Evolutionary conservation across 2,329 filamentous ascomycete species (phyloP).

Genomic region (Aspergillus sp.): DNA sequence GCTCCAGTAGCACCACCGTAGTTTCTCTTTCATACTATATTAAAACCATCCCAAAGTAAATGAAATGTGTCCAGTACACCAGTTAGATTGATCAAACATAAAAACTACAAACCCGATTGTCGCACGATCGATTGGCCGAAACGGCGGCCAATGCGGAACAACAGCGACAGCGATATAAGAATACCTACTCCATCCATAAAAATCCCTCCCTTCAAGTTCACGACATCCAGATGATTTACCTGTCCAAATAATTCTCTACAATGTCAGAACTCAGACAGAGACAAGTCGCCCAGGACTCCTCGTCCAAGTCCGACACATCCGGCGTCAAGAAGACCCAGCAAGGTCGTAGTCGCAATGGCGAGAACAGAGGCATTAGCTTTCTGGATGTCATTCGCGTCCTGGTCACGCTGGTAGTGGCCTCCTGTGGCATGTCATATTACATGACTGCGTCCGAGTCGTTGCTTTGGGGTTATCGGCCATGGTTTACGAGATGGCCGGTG

Average conservation of each 20-base stretch:
- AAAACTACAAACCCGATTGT: too few relatives aligned
- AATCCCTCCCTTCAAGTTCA: too few relatives aligned
- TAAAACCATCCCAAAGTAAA: too few relatives aligned
- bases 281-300: slow-evolving; percentile 8
- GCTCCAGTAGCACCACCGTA: too few relatives aligned
- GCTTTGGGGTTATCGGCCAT: slow-evolving; percentile 64
- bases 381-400: slow-evolving; percentile 67
- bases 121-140: too few relatives aligned
- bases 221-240: too few relatives aligned
- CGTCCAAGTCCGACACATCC: slow-evolving; percentile 3
- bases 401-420: slow-evolving; percentile 61
- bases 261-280: slow-evolving; percentile 30
- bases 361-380: slow-evolving; percentile 32
- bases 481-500: slow-evolving; percentile 54
- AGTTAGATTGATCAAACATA: too few relatives aligned
- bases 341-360: slow-evolving; percentile 3
- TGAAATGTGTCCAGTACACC: too few relatives aligned
- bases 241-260: neutral
- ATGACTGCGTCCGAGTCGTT: slow-evolving; percentile 66
- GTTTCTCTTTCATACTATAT: too few relatives aligned
- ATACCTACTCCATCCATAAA: too few relatives aligned
- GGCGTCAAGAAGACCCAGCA: neutral
- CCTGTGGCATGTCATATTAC: slow-evolving; percentile 69
- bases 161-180: too few relatives aligned
- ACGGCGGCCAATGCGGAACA: too few relatives aligned